These are phyloP conservation scores for Fragaria ananassa DNA, from an alignment of 306 rosid species.

Conservation along the genomic window DNA sequence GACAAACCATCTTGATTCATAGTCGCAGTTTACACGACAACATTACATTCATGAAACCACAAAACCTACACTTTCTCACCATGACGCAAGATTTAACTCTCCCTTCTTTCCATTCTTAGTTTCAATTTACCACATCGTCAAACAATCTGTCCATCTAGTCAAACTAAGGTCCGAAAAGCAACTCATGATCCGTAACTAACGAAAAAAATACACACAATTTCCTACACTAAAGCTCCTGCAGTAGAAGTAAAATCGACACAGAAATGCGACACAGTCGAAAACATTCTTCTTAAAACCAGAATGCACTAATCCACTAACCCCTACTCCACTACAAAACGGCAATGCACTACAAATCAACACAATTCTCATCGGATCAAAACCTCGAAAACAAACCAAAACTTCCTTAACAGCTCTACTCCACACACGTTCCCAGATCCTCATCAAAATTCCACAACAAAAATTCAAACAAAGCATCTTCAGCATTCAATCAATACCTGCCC, in stretches of 20 bases:
- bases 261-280: background rate
- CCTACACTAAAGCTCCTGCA: background rate
- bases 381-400: background rate
- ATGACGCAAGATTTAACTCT: background rate
- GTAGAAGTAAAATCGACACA: background rate
- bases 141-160: background rate
- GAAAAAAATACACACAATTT: background rate
- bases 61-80: background rate
- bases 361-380: conserved; percentile 11
- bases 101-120: background rate
- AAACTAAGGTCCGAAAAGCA: background rate
- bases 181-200: background rate
- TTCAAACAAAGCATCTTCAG: background rate
- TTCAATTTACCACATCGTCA: background rate
- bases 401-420: background rate
- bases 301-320: background rate
- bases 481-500: conserved; percentile 54
- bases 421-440: conserved; percentile 20
- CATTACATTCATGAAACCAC: background rate
- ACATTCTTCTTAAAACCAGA: background rate
- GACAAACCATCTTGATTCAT: background rate
- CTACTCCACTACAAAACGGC: background rate
- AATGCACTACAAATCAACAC: background rate
- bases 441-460: conserved; percentile 1
- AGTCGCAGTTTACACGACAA: background rate